Base-by-base conservation (phyloP, 1,139 yeast species). In the Candida albicans region DNA sequence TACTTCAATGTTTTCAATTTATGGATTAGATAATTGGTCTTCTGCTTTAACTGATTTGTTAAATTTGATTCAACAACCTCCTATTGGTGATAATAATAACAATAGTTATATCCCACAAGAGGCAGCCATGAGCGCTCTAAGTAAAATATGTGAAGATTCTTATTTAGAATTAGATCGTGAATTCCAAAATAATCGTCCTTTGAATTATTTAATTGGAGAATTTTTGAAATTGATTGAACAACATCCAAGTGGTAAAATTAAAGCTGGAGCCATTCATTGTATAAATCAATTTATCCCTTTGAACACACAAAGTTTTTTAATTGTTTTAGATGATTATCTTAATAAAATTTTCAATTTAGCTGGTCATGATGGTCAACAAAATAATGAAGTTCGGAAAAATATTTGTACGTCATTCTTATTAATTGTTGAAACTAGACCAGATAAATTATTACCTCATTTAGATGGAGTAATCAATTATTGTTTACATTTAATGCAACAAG, bases 111-210 rank as follows among this genome's bases (percentile, higher is more conserved):
- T 55, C 5, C 52, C 64, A 2, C 86, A 82, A 55, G 89, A 85
- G 56, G 72, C 75, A 1, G 89, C 97, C 14, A 79, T 90, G 67
- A 75, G 87, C 52, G 93, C 98, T 0, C 70, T 95, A 49, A 73
- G 84, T 35, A 89, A 91, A 59, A 86, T 93, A 40, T 88, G 96
- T 70, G 98, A 93, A 61, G 98, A 93, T 65, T 77, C 85, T 24
- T 77, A 79, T 25, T 59, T 66, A 33, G 60, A 73, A 18, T 69
- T 88, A 47, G 89, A 85, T 57, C 68, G 68, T 51, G 87, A 78
- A 52, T 79, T 72, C 59, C 77, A 75, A 53, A 90, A 91, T 10
- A 80, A 77, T 55, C 68, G 79, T 51, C 96, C 96, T 0, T 67
- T 87, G 48, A 81, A 81, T 47, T 77, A 74, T 49, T 73, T 91